A percentile compares a stretch with the other conserved stretches of the same genome.
Evolutionary conservation across 2,329 filamentous ascomycete genomes (phyloP).

Genomic region (Davidsoniella virescens): DNA sequence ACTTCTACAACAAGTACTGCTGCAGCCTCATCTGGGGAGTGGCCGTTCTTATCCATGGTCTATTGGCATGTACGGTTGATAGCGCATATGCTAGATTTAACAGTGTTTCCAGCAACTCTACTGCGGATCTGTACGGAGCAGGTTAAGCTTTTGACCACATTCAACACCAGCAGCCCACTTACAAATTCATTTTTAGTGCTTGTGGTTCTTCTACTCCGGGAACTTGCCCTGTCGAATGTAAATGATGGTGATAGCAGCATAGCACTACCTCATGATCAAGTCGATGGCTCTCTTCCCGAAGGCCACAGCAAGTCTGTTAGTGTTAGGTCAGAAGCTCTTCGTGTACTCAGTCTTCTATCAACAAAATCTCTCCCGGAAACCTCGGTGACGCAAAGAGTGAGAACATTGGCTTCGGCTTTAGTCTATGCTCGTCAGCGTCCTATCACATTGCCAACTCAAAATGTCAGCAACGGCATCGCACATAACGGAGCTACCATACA

Average conservation of each 20-base stretch:
- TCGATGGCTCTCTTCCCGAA: no score
- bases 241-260: no score
- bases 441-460: no score
- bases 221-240: conserved; percentile 23
- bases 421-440: no score
- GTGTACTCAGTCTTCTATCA: no score
- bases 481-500: no score
- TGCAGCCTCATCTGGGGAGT: no score
- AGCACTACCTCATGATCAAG: no score
- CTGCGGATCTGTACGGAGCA: conserved; percentile 1
- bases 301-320: conserved; percentile 15
- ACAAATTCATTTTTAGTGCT: conserved; percentile 51
- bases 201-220: conserved; percentile 41
- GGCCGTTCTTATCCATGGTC: conserved; percentile 39
- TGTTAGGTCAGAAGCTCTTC: no score
- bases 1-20: conserved; percentile 22
- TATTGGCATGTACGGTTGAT: conserved; percentile 57
- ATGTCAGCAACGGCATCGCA: no score
- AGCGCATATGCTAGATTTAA: conserved; percentile 41
- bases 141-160: background rate
- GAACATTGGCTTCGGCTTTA: no score
- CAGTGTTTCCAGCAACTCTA: conserved; percentile 16
- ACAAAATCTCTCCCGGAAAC: conserved; percentile 18
- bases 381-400: no score
- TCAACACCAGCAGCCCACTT: conserved; percentile 27